phyloP scores from a whole-genome alignment of 768 basidiomycete genomes.

The Pleurotus platypus region DNA sequence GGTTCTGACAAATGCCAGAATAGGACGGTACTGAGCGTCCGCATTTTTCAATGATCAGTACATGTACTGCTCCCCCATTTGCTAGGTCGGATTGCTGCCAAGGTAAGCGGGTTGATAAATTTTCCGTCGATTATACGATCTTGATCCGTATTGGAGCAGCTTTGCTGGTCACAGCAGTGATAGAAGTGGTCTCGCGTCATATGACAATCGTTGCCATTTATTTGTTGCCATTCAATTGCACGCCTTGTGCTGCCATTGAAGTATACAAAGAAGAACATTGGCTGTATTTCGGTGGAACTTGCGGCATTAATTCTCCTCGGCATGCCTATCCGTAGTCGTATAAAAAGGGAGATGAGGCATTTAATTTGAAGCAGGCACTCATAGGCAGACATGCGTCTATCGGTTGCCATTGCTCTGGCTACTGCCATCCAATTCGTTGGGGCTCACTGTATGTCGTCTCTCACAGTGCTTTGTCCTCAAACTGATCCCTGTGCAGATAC shows the following conservation, averaged over 20 bases:
- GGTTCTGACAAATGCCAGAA: too few species aligned
- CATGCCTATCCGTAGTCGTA: not conserved
- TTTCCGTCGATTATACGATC: not conserved
- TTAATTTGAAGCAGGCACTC: not conserved
- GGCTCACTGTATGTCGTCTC: conserved; percentile 11
- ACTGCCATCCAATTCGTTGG: conserved; percentile 8
- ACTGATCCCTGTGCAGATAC: conserved; percentile 18
- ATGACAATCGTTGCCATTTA: not conserved
- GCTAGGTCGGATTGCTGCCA: too few species aligned
- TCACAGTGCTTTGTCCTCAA: not conserved
- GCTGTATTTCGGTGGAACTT: not conserved
- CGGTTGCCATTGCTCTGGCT: not conserved
- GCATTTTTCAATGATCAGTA: too few species aligned
- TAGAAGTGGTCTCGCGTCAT: not conserved
- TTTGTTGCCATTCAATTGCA: too few species aligned
- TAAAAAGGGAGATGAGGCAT: not conserved
- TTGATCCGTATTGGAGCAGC: not conserved
- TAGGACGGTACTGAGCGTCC: too few species aligned
- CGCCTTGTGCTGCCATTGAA: too few species aligned
- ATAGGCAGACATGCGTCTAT: not conserved
- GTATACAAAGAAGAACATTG: not conserved
- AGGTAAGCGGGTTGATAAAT: not conserved
- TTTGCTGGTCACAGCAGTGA: not conserved
- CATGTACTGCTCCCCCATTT: too few species aligned
- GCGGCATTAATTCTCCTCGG: not conserved